These are phyloP conservation scores for Cephalotrichum gorgonifer DNA, from an alignment of 2,329 filamentous ascomycete genomes.

Conservation along the genomic window DNA sequence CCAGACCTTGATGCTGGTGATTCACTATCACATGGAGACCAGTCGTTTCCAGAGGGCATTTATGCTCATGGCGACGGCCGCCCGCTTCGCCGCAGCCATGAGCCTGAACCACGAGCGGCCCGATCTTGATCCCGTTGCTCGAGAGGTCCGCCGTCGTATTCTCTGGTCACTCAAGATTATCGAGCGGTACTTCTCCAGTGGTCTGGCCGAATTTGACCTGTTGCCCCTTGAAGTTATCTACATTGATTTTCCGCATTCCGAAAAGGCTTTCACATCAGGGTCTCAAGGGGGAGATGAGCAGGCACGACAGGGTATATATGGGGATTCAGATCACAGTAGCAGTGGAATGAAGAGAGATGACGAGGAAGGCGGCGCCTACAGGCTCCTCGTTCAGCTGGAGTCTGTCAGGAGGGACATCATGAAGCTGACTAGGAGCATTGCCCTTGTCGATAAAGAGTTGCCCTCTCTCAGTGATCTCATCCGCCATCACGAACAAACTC, in stretches of 20 bases:
- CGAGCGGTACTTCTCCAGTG: constrained; percentile 29
- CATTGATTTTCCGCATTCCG: constrained; percentile 29
- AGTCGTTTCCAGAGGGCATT: constrained; percentile 33
- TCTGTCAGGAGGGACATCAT: constrained; percentile 8
- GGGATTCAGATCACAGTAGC: too few species aligned
- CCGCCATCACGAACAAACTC: background rate
- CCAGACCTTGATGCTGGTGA: constrained; percentile 33
- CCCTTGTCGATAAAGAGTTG: constrained; percentile 8
- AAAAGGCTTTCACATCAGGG: constrained; percentile 24
- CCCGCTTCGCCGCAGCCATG: constrained; percentile 29
- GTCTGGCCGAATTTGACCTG: constrained; percentile 32
- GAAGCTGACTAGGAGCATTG: constrained; percentile 9
- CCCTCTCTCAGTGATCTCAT: background rate
- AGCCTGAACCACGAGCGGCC: constrained; percentile 31
- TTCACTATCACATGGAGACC: constrained; percentile 32
- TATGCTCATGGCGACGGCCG: constrained; percentile 31
- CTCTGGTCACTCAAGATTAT: constrained; percentile 35
- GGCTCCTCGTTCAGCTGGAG: background rate
- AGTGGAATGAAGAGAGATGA: too few species aligned
- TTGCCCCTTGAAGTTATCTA: constrained; percentile 30
- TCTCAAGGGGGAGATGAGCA: too few species aligned
- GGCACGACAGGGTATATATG: too few species aligned
- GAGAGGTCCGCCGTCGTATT: constrained; percentile 30
- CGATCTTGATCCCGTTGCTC: constrained; percentile 26
- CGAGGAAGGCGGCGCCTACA: background rate